These are phyloP conservation scores for Hansenula sp. DNA, from an alignment of 1,139 yeast species.

Conservation along the genomic window DNA sequence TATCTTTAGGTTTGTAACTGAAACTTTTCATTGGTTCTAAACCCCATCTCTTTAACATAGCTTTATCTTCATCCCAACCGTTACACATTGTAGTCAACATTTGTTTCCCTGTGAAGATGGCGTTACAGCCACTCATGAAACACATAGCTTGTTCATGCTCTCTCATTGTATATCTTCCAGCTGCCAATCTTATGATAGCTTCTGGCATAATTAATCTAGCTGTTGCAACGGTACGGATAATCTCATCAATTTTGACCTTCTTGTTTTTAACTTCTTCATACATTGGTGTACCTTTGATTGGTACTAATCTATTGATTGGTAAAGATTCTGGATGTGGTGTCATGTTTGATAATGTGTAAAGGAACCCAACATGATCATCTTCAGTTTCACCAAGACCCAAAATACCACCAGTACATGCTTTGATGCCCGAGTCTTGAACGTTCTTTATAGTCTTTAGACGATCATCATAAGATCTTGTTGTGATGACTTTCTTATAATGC, in stretches of 20 bases:
- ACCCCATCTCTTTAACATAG: conserved; percentile 70
- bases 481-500: conserved; percentile 66
- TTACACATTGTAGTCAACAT: conserved; percentile 83
- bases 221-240: conserved; percentile 69
- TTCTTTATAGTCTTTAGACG: conserved; percentile 61
- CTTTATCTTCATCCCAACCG: conserved; percentile 81
- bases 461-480: conserved; percentile 70
- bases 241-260: conserved; percentile 52
- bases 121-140: conserved; percentile 77
- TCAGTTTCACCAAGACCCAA: conserved; percentile 74
- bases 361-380: conserved; percentile 67
- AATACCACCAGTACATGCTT: conserved; percentile 79
- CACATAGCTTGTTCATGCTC: conserved; percentile 73
- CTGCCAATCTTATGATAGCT: conserved; percentile 70
- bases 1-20: conserved; percentile 15
- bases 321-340: conserved; percentile 72
- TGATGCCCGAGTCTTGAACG: conserved; percentile 63
- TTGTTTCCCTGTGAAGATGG: conserved; percentile 76
- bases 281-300: conserved; percentile 77
- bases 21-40: conserved; percentile 63
- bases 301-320: conserved; percentile 78
- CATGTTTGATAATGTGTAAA: conserved; percentile 66
- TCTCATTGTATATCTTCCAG: conserved; percentile 79
- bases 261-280: conserved; percentile 49
- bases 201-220: conserved; percentile 74